These are phyloP conservation scores for Samsoniella hepiali DNA, from an alignment of 2,329 filamentous ascomycete genomes.

Conservation along the genomic window DNA sequence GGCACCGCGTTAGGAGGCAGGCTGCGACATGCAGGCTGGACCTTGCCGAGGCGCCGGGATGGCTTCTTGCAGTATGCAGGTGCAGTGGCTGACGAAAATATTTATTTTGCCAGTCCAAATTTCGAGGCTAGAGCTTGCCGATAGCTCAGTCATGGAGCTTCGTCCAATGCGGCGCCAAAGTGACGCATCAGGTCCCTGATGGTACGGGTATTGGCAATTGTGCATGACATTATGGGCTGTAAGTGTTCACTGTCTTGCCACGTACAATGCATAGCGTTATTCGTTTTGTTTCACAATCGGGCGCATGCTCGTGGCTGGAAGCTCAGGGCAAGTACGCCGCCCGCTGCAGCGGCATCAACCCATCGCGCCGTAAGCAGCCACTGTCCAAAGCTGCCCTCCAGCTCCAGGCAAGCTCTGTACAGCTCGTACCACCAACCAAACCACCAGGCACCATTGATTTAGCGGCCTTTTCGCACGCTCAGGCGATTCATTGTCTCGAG, in stretches of 20 bases:
- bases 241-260: no score
- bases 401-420: no score
- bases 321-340: not conserved
- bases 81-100: not conserved
- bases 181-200: not conserved
- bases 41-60: constrained; percentile 7
- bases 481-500: not conserved
- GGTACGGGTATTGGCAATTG: not conserved
- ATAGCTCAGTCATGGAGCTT: not conserved
- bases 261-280: not conserved
- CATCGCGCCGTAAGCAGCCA: not conserved
- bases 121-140: not conserved
- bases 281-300: not conserved
- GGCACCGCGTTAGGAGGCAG: not conserved
- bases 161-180: not conserved
- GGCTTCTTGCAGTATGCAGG: not conserved
- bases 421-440: not conserved
- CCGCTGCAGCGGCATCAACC: not conserved
- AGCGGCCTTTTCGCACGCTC: not conserved
- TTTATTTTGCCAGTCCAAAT: not conserved
- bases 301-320: not conserved
- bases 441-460: not conserved
- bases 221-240: not conserved
- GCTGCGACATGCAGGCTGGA: not conserved
- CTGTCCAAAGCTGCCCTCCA: not conserved